Evolutionary conservation across 2,329 filamentous ascomycete genomes (phyloP).

Genomic region (Penicillium palitans): DNA sequence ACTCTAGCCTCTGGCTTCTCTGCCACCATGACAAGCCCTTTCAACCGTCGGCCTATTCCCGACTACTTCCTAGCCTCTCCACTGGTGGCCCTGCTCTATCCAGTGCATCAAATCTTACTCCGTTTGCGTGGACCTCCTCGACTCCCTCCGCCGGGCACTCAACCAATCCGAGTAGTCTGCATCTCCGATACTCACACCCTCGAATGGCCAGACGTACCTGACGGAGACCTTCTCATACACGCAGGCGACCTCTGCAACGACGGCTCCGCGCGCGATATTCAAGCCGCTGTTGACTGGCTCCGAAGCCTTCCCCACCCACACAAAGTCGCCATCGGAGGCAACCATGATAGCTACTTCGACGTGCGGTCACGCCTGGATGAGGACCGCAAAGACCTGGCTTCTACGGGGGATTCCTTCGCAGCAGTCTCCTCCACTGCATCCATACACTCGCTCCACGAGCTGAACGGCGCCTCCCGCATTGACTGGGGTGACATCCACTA

Average conservation of each 20-base stretch:
- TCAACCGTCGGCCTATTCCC: slow-evolving; percentile 53
- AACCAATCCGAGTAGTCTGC: slow-evolving; percentile 74
- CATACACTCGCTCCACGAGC: slow-evolving; percentile 40
- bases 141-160: slow-evolving; percentile 53
- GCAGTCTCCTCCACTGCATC: slow-evolving; percentile 40
- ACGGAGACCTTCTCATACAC: slow-evolving; percentile 84
- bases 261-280: slow-evolving; percentile 72
- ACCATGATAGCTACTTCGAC: slow-evolving; percentile 88
- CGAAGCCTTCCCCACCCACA: slow-evolving; percentile 69
- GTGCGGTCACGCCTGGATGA: slow-evolving; percentile 58
- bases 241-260: slow-evolving; percentile 79
- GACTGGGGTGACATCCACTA: slow-evolving; percentile 71
- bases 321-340: slow-evolving; percentile 82
- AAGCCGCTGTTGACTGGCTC: slow-evolving; percentile 83
- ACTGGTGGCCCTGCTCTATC: slow-evolving; percentile 61
- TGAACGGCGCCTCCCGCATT: slow-evolving; percentile 53
- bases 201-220: slow-evolving; percentile 50
- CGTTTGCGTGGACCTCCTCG: slow-evolving; percentile 67
- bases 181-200: slow-evolving; percentile 87
- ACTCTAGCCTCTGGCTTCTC: not conserved
- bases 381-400: slow-evolving; percentile 47
- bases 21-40: slow-evolving; percentile 44
- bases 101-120: slow-evolving; percentile 65
- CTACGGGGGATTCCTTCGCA: slow-evolving; percentile 22
- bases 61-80: slow-evolving; percentile 69